Evolutionary conservation across 2,329 filamentous ascomycete species (phyloP).

Genomic region (Annulohypoxylon truncatum): DNA sequence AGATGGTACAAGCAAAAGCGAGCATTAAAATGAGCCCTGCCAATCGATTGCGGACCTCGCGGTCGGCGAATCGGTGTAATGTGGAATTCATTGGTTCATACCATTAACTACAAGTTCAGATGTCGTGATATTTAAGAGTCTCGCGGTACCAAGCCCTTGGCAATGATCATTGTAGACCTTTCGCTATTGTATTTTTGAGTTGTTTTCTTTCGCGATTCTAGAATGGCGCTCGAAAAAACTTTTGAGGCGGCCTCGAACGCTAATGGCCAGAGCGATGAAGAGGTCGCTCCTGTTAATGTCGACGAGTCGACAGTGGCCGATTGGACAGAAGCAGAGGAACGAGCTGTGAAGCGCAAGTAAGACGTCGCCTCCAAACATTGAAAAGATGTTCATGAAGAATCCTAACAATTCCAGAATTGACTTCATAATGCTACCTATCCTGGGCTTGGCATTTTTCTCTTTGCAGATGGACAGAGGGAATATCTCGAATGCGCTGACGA

Average conservation of each 20-base stretch:
- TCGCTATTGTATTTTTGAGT: neutral
- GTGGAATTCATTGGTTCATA: constrained; percentile 11
- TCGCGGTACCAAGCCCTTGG: neutral
- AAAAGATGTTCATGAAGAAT: neutral
- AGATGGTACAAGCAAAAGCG: constrained; percentile 7
- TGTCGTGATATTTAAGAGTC: constrained; percentile 22
- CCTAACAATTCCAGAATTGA: constrained; percentile 40
- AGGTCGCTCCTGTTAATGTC: constrained; percentile 33
- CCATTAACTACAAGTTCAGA: neutral
- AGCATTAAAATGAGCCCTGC: constrained; percentile 1
- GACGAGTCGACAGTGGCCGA: constrained; percentile 37
- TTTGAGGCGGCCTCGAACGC: constrained; percentile 14
- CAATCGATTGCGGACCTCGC: constrained; percentile 9
- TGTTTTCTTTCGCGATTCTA: neutral
- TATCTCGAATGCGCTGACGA: constrained; percentile 50
- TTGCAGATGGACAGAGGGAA: constrained; percentile 51
- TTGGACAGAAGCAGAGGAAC: constrained; percentile 49
- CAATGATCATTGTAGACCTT: neutral
- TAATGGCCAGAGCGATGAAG: constrained; percentile 18
- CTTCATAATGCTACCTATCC: constrained; percentile 49
- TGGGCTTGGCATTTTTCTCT: constrained; percentile 49
- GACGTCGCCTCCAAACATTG: neutral
- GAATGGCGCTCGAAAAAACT: constrained; percentile 14
- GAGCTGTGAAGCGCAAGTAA: constrained; percentile 49
- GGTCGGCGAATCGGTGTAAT: constrained; percentile 17